These are phyloP conservation scores for Rosa multiflora DNA, from an alignment of 306 rosid genomes.

Conservation along the genomic window DNA sequence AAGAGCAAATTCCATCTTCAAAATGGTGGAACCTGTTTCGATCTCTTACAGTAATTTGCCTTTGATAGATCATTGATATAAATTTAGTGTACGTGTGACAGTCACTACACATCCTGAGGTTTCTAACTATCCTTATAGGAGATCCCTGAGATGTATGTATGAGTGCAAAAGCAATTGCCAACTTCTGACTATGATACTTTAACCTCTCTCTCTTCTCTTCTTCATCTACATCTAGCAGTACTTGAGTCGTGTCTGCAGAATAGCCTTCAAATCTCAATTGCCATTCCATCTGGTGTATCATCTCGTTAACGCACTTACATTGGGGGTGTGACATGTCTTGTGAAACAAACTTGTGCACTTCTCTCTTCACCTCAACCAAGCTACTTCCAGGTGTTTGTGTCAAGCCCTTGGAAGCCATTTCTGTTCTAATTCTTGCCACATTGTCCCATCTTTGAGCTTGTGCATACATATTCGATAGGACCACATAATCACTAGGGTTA, in stretches of 20 bases:
- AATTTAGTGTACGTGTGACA: conserved; percentile 76
- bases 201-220: conserved; percentile 79
- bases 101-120: conserved; percentile 75
- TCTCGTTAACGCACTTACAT: conserved; percentile 41
- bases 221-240: conserved; percentile 67
- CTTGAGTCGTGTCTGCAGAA: conserved; percentile 64
- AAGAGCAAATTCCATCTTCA: conserved; percentile 81
- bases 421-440: conserved; percentile 59
- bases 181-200: conserved; percentile 78
- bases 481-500: conserved; percentile 65
- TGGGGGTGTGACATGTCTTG: conserved; percentile 61
- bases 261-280: conserved; percentile 88
- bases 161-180: conserved; percentile 80
- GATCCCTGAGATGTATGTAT: conserved; percentile 62
- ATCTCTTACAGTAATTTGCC: conserved; percentile 70
- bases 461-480: conserved; percentile 72
- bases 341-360: conserved; percentile 69
- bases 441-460: conserved; percentile 60
- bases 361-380: conserved; percentile 67
- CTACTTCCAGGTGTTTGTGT: conserved; percentile 68
- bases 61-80: conserved; percentile 57
- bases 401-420: conserved; percentile 48
- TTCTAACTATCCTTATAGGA: conserved; percentile 66
- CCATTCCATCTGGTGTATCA: conserved; percentile 99
- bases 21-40: conserved; percentile 77